These are phyloP conservation scores for Rossbeevera mucosa DNA, from an alignment of 768 basidiomycete genomes.

Conservation along the genomic window DNA sequence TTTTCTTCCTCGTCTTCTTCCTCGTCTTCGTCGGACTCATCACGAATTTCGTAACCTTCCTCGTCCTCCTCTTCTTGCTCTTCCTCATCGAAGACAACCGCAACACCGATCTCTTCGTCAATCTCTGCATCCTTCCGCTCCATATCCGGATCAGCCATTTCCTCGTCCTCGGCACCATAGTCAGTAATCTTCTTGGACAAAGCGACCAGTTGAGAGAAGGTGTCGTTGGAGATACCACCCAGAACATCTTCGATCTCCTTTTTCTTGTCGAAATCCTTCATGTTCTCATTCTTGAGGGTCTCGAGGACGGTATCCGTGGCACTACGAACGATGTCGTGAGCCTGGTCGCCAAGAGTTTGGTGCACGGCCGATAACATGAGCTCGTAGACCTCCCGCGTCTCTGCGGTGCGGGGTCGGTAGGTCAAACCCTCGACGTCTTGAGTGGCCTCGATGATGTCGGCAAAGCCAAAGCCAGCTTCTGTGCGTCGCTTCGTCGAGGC, in stretches of 20 bases:
- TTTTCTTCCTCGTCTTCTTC: slow-evolving; percentile 47
- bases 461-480: slow-evolving; percentile 69
- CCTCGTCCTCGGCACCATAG: slow-evolving; percentile 84
- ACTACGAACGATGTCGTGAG: slow-evolving; percentile 91
- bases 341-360: slow-evolving; percentile 83
- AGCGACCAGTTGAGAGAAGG: slow-evolving; percentile 77
- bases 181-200: slow-evolving; percentile 95
- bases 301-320: slow-evolving; percentile 93
- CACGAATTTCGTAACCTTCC: slow-evolving; percentile 80
- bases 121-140: slow-evolving; percentile 85
- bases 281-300: slow-evolving; percentile 76
- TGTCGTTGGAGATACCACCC: slow-evolving; percentile 60
- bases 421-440: slow-evolving; percentile 88
- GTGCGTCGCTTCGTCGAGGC: slow-evolving; percentile 51
- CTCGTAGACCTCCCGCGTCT: slow-evolving; percentile 93
- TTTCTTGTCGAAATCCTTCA: slow-evolving; percentile 98
- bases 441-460: slow-evolving; percentile 92
- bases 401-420: slow-evolving; percentile 89
- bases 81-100: slow-evolving; percentile 96
- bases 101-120: slow-evolving; percentile 95
- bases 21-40: slow-evolving; percentile 76
- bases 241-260: slow-evolving; percentile 82
- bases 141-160: slow-evolving; percentile 70
- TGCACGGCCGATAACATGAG: slow-evolving; percentile 84
- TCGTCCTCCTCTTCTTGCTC: slow-evolving; percentile 93